These are phyloP conservation scores for Alternaria triticimaculans DNA, from an alignment of 2,329 filamentous ascomycete species.

Conservation along the genomic window DNA sequence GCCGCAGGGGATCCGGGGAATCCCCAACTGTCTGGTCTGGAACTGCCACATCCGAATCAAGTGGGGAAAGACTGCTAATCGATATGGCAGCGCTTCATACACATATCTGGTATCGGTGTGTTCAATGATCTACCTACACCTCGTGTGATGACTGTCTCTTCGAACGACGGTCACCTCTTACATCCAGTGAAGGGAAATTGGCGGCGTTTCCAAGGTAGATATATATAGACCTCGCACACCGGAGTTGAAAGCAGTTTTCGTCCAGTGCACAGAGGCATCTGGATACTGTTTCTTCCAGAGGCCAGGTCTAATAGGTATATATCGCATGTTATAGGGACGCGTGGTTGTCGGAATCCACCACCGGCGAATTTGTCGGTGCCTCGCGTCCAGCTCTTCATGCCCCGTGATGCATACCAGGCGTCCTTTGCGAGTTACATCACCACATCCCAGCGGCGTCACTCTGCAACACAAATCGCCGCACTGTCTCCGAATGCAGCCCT, in stretches of 20 bases:
- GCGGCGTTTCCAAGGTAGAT: neutral
- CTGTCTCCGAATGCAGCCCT: conserved; percentile 9
- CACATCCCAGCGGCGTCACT: neutral
- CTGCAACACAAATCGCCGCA: conserved; percentile 3
- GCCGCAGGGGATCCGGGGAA: neutral
- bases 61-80: neutral
- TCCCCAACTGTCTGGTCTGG: neutral
- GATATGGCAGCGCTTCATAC: neutral
- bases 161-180: neutral
- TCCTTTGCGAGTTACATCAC: conserved; percentile 7
- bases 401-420: conserved; percentile 2
- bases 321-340: conserved; percentile 8
- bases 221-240: neutral
- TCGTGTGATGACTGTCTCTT: neutral
- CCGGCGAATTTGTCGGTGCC: conserved; percentile 5
- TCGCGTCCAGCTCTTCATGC: conserved; percentile 2
- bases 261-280: neutral
- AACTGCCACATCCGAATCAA: neutral
- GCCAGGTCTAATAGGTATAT: conserved; percentile 1
- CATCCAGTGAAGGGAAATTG: neutral
- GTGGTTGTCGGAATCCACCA: conserved; percentile 2
- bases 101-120: neutral
- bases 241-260: neutral
- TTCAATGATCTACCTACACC: neutral
- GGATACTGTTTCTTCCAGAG: neutral